Percentiles rank a stretch among this genome's conserved stretches.
These are phyloP conservation scores for Pistacia vera DNA, from an alignment of 345 rosid species.

Conservation along the genomic window DNA sequence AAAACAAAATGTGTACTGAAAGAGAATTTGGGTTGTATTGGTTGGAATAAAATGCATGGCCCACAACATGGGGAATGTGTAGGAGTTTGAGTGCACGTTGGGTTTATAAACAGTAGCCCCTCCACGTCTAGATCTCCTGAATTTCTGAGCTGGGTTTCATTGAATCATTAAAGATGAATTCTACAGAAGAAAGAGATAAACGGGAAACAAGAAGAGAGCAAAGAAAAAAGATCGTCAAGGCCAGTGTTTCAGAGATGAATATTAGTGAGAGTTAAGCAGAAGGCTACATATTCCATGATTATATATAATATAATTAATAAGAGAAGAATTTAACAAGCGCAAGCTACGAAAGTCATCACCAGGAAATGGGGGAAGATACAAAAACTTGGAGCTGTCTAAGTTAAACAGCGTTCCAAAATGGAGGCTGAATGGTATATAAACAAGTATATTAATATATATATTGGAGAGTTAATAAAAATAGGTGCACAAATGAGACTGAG, in stretches of 20 bases:
- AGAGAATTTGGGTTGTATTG: conserved; percentile 28
- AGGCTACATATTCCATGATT: background rate
- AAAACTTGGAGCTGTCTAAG: background rate
- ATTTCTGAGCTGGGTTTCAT: too few relatives aligned
- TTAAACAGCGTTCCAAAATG: background rate
- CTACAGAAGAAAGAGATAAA: background rate
- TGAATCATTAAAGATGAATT: conserved; percentile 49
- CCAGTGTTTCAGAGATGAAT: conserved; percentile 6
- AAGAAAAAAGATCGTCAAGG: conserved; percentile 7
- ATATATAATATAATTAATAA: background rate
- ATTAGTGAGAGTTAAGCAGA: background rate
- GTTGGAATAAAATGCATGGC: conserved; percentile 52
- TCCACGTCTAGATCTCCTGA: conserved; percentile 13
- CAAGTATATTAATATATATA: too few relatives aligned
- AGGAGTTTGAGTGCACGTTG: conserved; percentile 49
- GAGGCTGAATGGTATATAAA: background rate
- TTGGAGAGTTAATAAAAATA: too few relatives aligned
- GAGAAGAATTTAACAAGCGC: background rate
- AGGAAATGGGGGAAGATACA: too few relatives aligned
- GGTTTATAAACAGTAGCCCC: conserved; percentile 35
- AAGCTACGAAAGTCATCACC: too few relatives aligned
- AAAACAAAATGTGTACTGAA: conserved; percentile 59
- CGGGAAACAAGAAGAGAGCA: conserved; percentile 22
- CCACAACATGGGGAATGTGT: conserved; percentile 27
- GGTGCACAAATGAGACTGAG: too few relatives aligned